Evolutionary conservation across 208 protist genomes (phyloP).

Genomic region (Leishmania arabica): DNA sequence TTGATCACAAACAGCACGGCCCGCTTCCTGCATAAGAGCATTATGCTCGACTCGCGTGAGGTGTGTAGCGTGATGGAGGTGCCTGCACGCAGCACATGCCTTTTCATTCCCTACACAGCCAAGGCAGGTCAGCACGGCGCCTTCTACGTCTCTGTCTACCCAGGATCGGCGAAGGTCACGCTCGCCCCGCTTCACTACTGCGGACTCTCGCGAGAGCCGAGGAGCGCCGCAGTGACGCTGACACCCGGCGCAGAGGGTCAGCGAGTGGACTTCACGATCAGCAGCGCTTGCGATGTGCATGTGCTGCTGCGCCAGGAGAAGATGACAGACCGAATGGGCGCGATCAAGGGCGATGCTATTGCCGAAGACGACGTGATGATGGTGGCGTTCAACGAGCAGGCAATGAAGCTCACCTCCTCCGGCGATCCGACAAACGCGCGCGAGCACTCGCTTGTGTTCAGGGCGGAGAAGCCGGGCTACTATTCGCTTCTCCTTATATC

Average conservation of each 20-base stretch:
- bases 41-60: constrained; percentile 89
- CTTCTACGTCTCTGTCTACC: constrained; percentile 85
- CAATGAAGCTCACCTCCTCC: constrained; percentile 50
- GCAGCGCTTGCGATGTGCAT: constrained; percentile 68
- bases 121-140: constrained; percentile 53
- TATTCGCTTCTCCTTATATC: constrained; percentile 66
- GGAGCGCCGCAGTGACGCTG: constrained; percentile 44
- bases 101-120: constrained; percentile 84
- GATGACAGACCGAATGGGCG: constrained; percentile 30
- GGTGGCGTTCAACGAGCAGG: constrained; percentile 63
- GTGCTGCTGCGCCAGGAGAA: constrained; percentile 79
- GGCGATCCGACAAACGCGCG: constrained; percentile 77
- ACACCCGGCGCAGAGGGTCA: constrained; percentile 40
- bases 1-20: constrained; percentile 86
- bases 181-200: constrained; percentile 73
- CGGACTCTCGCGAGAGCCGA: constrained; percentile 59
- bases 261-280: constrained; percentile 71
- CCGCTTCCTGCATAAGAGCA: constrained; percentile 80
- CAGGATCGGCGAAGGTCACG: constrained; percentile 69
- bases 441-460: constrained; percentile 81
- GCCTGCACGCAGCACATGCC: constrained; percentile 65
- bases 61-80: constrained; percentile 78
- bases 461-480: constrained; percentile 42
- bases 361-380: constrained; percentile 72
- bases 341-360: constrained; percentile 53